Conservation (phyloP, 331 rosid species). For the Rhamnella rubrinervis region DNA sequence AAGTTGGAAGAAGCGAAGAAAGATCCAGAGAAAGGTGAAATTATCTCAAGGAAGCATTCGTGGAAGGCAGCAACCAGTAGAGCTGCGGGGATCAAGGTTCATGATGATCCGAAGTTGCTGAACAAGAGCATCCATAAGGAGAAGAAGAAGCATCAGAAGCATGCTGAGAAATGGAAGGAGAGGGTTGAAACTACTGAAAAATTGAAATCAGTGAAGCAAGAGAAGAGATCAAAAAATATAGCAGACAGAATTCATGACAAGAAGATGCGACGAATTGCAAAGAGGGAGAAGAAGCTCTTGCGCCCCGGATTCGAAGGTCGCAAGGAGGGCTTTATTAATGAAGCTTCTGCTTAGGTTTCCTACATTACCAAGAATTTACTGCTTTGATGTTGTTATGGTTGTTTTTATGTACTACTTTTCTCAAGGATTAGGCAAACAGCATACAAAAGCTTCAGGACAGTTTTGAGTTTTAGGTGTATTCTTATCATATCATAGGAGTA, state of each 20-base stretch:
- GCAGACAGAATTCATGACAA: conserved; percentile 54
- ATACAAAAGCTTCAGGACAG: too few species aligned
- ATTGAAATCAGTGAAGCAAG: conserved; percentile 64
- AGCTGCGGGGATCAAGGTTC: conserved; percentile 75
- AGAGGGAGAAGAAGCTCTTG: conserved; percentile 87
- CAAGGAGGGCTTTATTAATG: conserved; percentile 64
- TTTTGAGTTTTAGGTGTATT: too few species aligned
- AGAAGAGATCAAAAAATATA: conserved; percentile 67
- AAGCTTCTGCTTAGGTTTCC: background rate
- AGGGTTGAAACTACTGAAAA: conserved; percentile 60
- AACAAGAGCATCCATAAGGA: conserved; percentile 55
- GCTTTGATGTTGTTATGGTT: too few species aligned
- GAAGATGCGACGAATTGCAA: conserved; percentile 62
- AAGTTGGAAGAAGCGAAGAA: conserved; percentile 56
- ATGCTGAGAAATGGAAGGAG: conserved; percentile 64
- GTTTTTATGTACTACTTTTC: too few species aligned
- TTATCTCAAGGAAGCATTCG: conserved; percentile 46
- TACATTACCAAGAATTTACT: background rate
- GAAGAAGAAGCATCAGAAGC: conserved; percentile 69
- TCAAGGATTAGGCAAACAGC: too few species aligned
- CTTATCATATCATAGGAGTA: too few species aligned
- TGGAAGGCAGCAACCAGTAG: conserved; percentile 72
- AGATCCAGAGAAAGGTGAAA: conserved; percentile 65
- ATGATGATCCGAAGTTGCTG: conserved; percentile 67
- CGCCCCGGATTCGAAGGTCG: conserved; percentile 88